phyloP scores from a whole-genome alignment of 2,329 filamentous ascomycete genomes.

The Pseudopithomyces chartarum region DNA sequence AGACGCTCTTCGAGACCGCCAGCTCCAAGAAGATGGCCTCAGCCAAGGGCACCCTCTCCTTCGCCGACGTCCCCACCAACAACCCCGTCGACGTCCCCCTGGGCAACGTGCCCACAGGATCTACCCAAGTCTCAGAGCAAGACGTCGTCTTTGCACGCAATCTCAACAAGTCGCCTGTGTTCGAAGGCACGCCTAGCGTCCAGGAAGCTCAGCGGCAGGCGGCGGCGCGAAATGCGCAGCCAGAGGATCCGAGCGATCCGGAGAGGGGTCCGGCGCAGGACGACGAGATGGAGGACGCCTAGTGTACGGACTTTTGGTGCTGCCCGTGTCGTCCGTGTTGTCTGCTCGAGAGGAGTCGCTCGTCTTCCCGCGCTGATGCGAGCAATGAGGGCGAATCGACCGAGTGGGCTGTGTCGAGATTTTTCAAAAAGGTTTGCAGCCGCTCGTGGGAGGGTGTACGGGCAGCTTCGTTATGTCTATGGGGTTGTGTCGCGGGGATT shows the following conservation, averaged over 20 bases:
- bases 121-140: neutral
- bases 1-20: conserved; percentile 49
- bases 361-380: neutral
- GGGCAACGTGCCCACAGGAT: neutral
- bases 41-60: conserved; percentile 40
- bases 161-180: neutral
- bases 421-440: too few species aligned
- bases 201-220: neutral
- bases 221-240: neutral
- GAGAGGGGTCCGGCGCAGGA: neutral
- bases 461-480: too few species aligned
- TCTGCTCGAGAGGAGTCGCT: neutral
- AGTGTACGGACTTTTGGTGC: neutral
- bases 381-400: neutral
- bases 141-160: neutral
- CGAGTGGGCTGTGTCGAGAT: neutral
- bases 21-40: conserved; percentile 47
- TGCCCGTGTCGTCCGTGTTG: neutral
- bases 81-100: neutral
- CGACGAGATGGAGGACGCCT: neutral
- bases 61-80: conserved; percentile 44
- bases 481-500: too few species aligned
- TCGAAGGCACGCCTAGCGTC: neutral
- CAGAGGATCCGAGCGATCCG: neutral
- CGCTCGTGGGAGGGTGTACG: too few species aligned